These are phyloP conservation scores for Chaetomium strumarium DNA, from an alignment of 2,329 filamentous ascomycete genomes.

Conservation along the genomic window DNA sequence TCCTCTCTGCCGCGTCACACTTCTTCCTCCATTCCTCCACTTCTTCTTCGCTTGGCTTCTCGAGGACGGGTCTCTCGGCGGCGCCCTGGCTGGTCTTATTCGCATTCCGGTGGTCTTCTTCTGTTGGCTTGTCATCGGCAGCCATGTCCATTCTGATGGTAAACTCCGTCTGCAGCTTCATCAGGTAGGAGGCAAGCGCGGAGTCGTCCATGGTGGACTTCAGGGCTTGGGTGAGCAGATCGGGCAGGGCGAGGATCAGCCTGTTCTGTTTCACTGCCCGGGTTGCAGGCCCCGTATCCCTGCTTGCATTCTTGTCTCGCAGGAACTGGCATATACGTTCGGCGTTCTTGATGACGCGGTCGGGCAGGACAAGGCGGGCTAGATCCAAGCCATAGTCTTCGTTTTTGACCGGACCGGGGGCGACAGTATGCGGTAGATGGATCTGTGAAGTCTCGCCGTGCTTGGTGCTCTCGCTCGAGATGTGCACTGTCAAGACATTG, in stretches of 20 bases:
- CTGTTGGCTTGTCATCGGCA: neutral
- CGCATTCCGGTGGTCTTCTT: neutral
- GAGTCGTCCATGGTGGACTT: conserved; percentile 60
- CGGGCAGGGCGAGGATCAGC: conserved; percentile 65
- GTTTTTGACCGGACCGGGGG: conserved; percentile 63
- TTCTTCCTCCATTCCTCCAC: conserved; percentile 8
- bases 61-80: neutral
- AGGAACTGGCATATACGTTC: conserved; percentile 60
- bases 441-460: conserved; percentile 54
- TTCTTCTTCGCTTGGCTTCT: conserved; percentile 11
- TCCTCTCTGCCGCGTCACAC: conserved; percentile 6
- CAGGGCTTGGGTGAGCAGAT: conserved; percentile 63
- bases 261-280: conserved; percentile 41
- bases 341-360: conserved; percentile 59
- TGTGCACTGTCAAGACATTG: conserved; percentile 73
- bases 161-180: conserved; percentile 68
- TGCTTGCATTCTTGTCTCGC: conserved; percentile 52
- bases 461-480: conserved; percentile 60
- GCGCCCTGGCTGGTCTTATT: too few species aligned
- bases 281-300: conserved; percentile 42
- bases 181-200: conserved; percentile 58
- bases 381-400: conserved; percentile 80
- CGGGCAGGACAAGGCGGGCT: conserved; percentile 64
- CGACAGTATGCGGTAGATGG: conserved; percentile 83
- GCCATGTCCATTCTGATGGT: conserved; percentile 22